phyloP scores from a whole-genome alignment of 495 filamentous ascomycete species.

The Pseudevernia furfuracea region DNA sequence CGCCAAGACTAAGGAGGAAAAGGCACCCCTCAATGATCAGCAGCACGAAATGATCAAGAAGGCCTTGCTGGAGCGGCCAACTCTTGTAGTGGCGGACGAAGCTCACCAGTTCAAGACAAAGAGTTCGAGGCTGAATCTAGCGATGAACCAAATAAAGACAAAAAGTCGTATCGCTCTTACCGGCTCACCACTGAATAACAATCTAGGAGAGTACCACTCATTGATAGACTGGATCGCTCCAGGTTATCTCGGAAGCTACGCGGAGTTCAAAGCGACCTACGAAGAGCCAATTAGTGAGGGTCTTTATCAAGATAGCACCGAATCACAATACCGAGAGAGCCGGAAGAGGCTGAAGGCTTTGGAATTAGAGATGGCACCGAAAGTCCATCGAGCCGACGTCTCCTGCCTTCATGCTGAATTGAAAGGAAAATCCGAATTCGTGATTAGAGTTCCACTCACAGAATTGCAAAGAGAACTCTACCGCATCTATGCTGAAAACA shows the following conservation, averaged over 20 bases:
- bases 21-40: constrained; percentile 29
- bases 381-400: constrained; percentile 68
- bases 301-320: constrained; percentile 54
- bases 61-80: constrained; percentile 52
- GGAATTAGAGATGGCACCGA: constrained; percentile 63
- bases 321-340: constrained; percentile 44
- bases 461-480: constrained; percentile 59
- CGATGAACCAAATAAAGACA: constrained; percentile 52
- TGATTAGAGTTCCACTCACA: constrained; percentile 65
- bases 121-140: constrained; percentile 41
- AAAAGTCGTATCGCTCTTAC: constrained; percentile 76
- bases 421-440: constrained; percentile 70
- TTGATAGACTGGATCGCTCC: constrained; percentile 88
- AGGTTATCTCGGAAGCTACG: constrained; percentile 57
- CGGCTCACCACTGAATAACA: constrained; percentile 79
- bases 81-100: constrained; percentile 80
- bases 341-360: constrained; percentile 63
- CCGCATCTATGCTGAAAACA: constrained; percentile 44
- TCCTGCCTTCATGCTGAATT: constrained; percentile 56
- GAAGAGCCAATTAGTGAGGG: constrained; percentile 66
- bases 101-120: constrained; percentile 73
- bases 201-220: constrained; percentile 69
- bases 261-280: constrained; percentile 62
- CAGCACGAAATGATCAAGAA: constrained; percentile 36
- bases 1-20: constrained; percentile 16